A percentile compares a stretch with the other conserved stretches of the same genome.
Conservation (phyloP, 306 rosid species). For the Cyclanthera cordifolia region DNA sequence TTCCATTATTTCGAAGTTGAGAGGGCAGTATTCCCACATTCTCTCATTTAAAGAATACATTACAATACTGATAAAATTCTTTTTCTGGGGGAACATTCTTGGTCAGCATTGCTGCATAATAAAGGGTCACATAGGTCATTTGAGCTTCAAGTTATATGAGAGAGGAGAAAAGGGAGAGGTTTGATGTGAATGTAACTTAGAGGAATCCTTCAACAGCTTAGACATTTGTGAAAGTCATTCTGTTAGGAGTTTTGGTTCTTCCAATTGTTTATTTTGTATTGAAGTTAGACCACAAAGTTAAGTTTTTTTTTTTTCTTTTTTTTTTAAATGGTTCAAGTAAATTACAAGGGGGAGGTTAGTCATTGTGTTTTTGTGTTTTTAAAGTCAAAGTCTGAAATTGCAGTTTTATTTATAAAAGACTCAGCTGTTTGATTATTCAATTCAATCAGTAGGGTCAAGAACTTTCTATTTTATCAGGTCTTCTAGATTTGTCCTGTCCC, state of each 20-base stretch:
- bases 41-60: conserved; percentile 34
- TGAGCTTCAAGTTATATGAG: conserved; percentile 6
- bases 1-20: conserved; percentile 36
- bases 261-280: conserved; percentile 14
- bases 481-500: too few species aligned
- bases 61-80: conserved; percentile 32
- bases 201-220: conserved; percentile 27
- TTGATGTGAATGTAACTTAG: conserved; percentile 22
- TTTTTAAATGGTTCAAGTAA: conserved; percentile 11
- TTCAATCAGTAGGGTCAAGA: neutral
- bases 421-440: neutral
- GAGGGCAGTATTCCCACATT: conserved; percentile 22
- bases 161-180: conserved; percentile 20
- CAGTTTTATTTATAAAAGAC: neutral
- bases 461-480: neutral
- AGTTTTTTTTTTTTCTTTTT: neutral
- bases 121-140: neutral
- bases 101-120: neutral
- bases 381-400: neutral
- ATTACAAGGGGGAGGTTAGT: conserved; percentile 1
- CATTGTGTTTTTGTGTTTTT: too few species aligned
- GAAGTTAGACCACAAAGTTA: conserved; percentile 12
- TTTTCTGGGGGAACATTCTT: conserved; percentile 28
- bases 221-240: conserved; percentile 30
- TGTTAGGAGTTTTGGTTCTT: conserved; percentile 12